Percentiles rank a stretch among this genome's conserved stretches.
phyloP scores from a whole-genome alignment of 306 rosid genomes.

The Malus fusca region DNA sequence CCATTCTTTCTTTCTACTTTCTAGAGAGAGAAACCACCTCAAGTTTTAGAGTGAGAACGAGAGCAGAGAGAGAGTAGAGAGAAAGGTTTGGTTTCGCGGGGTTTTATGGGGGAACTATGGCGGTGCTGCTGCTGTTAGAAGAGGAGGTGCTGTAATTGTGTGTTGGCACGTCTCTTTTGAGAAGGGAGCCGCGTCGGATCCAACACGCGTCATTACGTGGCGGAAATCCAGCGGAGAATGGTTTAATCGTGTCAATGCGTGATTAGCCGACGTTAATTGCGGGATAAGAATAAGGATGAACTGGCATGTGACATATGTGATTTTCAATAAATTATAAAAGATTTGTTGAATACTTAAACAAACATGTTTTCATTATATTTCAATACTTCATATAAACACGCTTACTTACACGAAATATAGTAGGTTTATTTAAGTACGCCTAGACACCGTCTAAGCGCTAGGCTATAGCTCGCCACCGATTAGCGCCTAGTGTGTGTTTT shows the following conservation, averaged over 20 bases:
- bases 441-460: too few relatives aligned
- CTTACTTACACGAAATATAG: too few relatives aligned
- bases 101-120: not conserved
- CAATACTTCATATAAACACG: too few relatives aligned
- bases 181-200: slow-evolving; percentile 4
- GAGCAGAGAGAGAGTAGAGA: not conserved
- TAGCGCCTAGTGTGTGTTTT: too few relatives aligned
- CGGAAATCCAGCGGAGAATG: not conserved
- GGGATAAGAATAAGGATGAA: slow-evolving; percentile 22
- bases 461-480: too few relatives aligned
- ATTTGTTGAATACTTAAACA: too few relatives aligned
- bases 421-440: too few relatives aligned
- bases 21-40: not conserved
- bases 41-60: not conserved
- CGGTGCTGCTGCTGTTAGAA: not conserved
- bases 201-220: slow-evolving; percentile 36
- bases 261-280: slow-evolving; percentile 23
- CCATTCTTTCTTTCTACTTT: slow-evolving; percentile 25
- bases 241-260: not conserved
- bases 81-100: not conserved
- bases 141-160: not conserved
- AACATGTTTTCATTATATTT: too few relatives aligned
- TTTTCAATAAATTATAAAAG: too few relatives aligned
- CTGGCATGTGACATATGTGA: too few relatives aligned
- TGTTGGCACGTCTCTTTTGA: not conserved